phyloP scores from a whole-genome alignment of 108 stramenopile genomes.

The Cyclotella sp. region DNA sequence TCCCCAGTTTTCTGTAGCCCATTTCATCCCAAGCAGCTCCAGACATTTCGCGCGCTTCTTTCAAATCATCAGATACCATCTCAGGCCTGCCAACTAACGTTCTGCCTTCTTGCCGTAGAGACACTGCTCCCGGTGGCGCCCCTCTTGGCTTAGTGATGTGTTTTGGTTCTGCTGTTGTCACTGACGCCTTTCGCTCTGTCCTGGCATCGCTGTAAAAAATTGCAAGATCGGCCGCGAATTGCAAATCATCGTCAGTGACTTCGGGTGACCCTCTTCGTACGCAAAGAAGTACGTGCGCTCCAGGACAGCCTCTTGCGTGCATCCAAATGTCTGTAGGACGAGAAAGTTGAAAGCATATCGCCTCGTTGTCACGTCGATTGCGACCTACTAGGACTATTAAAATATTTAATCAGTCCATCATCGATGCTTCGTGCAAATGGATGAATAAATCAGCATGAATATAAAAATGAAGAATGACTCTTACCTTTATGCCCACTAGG shows the following conservation, averaged over 20 bases:
- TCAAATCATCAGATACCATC: constrained; percentile 75
- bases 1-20: constrained; percentile 47
- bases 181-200: constrained; percentile 69
- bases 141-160: constrained; percentile 86
- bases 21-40: constrained; percentile 71
- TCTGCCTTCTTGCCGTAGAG: constrained; percentile 75
- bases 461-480: background rate
- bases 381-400: constrained; percentile 76
- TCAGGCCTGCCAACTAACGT: constrained; percentile 72
- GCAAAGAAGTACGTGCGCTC: constrained; percentile 84
- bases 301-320: constrained; percentile 84
- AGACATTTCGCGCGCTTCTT: constrained; percentile 69
- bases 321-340: constrained; percentile 86
- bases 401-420: background rate
- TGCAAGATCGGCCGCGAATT: constrained; percentile 85
- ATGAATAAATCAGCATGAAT: background rate
- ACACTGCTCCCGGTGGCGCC: constrained; percentile 86
- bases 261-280: constrained; percentile 66
- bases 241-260: constrained; percentile 70
- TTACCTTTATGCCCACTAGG: constrained; percentile 69
- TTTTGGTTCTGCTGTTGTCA: constrained; percentile 83
- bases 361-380: constrained; percentile 86
- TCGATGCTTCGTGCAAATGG: background rate
- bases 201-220: constrained; percentile 85
- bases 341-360: constrained; percentile 75